Evolutionary conservation across 345 rosid genomes (phyloP).

Genomic region (Gossypium raimondii): DNA sequence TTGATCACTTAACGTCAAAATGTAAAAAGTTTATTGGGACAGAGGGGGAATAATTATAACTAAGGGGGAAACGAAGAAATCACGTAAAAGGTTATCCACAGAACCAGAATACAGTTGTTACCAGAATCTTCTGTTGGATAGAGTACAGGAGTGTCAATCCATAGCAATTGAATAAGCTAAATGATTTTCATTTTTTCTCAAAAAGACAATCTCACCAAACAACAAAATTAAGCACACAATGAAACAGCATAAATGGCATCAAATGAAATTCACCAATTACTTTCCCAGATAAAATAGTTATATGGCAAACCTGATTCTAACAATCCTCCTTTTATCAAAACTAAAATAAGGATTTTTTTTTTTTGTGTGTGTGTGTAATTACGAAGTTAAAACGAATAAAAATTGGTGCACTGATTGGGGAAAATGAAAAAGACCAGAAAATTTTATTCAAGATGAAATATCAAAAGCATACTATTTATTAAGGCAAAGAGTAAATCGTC

Average conservation of each 20-base stretch:
- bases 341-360: neutral
- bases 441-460: neutral
- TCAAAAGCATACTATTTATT: slow-evolving; percentile 61
- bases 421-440: neutral
- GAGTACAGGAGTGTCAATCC: neutral
- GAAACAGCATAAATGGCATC: neutral
- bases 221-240: neutral
- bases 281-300: neutral
- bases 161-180: neutral
- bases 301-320: neutral
- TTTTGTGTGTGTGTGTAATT: neutral
- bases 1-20: no score
- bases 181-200: neutral
- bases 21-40: no score
- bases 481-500: slow-evolving; percentile 83
- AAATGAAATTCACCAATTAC: neutral
- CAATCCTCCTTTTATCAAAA: neutral
- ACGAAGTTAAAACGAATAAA: slow-evolving; percentile 1
- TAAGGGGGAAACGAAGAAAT: neutral
- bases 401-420: neutral
- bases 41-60: neutral
- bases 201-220: neutral
- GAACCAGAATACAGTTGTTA: neutral
- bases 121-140: neutral
- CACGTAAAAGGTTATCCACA: neutral